These are phyloP conservation scores for Penicillium pancosmium DNA, from an alignment of 495 filamentous ascomycete species.

Conservation along the genomic window DNA sequence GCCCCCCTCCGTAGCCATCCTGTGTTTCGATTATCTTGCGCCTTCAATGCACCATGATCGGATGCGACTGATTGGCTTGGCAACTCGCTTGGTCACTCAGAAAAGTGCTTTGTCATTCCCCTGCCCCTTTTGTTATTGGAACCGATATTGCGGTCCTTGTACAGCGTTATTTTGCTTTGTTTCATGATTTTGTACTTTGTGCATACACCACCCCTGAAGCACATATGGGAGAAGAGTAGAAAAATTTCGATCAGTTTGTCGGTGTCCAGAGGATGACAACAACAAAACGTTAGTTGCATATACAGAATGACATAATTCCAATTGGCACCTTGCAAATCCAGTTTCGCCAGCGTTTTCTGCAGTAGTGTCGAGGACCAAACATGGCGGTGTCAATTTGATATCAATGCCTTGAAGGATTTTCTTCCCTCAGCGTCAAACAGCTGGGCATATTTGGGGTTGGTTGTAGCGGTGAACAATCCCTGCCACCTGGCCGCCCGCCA, in stretches of 20 bases:
- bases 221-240: conserved; percentile 7
- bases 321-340: background rate
- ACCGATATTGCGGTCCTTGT: conserved; percentile 12
- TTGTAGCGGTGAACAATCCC: conserved; percentile 33
- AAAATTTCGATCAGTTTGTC: background rate
- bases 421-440: background rate
- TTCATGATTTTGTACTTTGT: background rate
- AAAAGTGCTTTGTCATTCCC: conserved; percentile 26
- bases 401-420: conserved; percentile 5
- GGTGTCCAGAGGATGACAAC: conserved; percentile 3
- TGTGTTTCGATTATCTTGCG: conserved; percentile 13
- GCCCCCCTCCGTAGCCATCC: background rate
- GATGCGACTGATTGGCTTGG: conserved; percentile 16
- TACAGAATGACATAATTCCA: conserved; percentile 16
- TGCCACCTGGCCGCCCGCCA: conserved; percentile 1
- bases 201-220: conserved; percentile 1
- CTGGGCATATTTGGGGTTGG: conserved; percentile 1
- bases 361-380: conserved; percentile 28
- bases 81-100: conserved; percentile 7
- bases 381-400: conserved; percentile 35
- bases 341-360: conserved; percentile 22
- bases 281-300: conserved; percentile 10
- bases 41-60: conserved; percentile 11
- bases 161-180: conserved; percentile 6
- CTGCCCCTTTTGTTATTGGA: background rate